Base-by-base conservation (phyloP, 345 rosid genomes). In the Kernera saxatilis region DNA sequence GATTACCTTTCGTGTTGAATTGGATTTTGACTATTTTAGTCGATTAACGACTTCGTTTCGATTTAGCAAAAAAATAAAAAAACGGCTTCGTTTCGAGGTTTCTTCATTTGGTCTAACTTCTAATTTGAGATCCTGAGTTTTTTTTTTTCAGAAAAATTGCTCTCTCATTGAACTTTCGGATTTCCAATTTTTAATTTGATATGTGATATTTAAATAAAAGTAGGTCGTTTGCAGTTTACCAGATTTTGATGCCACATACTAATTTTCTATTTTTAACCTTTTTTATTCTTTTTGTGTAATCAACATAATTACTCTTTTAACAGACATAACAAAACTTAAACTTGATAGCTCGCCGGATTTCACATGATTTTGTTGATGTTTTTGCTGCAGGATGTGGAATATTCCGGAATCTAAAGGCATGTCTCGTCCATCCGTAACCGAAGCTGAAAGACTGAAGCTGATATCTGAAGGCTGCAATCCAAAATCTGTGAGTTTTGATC, bases 391-490 rank as follows among this genome's bases (percentile, higher is more conserved):
- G 79, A 83, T 86, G 89, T 86, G 90, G 89, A 45, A 57, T 15
- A 78, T 84, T 69, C 88, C 96, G 21, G 94, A 90, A 72, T 75
- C 88, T 65, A 85, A 81, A 85, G 85, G 83, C 58, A 56, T 91
- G 72, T 61, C 82, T 17, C 74, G 82, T 70, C 83, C 82, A 27
- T 83, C 91, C 2, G 84, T 92, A 43, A 59, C 69, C 57, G 97
- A 93, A 86, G 89, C 88, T 22, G 97, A 93, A 68, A 85, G 72
- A 46, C 64, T 91, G 41, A 89, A 85, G 72, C 76, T 93, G 9
- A 76, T 89, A 62, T 86, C 91, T 1, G 97, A 93, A 84, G 94
- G 94, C 44, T 93, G 94, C 77, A 74, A 83, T 72, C 83, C 86
- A 44, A 80, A 72, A 83, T 53, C 76, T 53, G 97, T 93, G 83